Percentiles rank a stretch among this genome's conserved stretches.
Evolutionary conservation across 495 filamentous ascomycete genomes (phyloP).

Genomic region (Cercophora samala): DNA sequence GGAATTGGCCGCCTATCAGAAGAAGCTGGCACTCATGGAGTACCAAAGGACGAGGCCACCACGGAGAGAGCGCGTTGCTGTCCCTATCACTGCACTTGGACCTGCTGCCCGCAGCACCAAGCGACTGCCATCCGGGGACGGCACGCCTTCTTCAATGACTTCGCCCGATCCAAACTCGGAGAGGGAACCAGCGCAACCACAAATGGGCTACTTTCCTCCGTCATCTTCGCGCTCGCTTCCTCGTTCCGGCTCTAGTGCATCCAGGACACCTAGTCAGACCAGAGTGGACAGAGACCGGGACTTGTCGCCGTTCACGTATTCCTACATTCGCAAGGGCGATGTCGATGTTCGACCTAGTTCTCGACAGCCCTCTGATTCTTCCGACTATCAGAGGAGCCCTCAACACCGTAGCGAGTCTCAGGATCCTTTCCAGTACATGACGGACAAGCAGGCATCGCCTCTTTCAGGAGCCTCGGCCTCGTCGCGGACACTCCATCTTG

Average conservation of each 20-base stretch:
- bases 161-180: conserved; percentile 18
- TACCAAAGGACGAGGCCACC: conserved; percentile 39
- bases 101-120: conserved; percentile 19
- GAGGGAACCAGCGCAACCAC: conserved; percentile 26
- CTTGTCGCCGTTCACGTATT: conserved; percentile 42
- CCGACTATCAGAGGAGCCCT: conserved; percentile 16
- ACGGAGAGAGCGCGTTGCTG: conserved; percentile 40
- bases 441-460: conserved; percentile 25
- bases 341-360: conserved; percentile 8
- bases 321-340: conserved; percentile 33
- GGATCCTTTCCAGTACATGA: conserved; percentile 45
- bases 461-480: conserved; percentile 25
- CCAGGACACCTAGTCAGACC: conserved; percentile 25
- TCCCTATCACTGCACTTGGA: conserved; percentile 42
- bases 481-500: conserved; percentile 18
- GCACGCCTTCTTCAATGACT: conserved; percentile 13
- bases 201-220: conserved; percentile 38
- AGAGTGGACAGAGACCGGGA: conserved; percentile 27
- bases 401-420: conserved; percentile 14
- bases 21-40: conserved; percentile 57
- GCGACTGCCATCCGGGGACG: not conserved
- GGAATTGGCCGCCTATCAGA: conserved; percentile 72
- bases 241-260: conserved; percentile 34
- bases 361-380: conserved; percentile 37
- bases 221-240: conserved; percentile 31